These are phyloP conservation scores for Hemileccinum rubropunctum DNA, from an alignment of 768 basidiomycete species.

Conservation along the genomic window DNA sequence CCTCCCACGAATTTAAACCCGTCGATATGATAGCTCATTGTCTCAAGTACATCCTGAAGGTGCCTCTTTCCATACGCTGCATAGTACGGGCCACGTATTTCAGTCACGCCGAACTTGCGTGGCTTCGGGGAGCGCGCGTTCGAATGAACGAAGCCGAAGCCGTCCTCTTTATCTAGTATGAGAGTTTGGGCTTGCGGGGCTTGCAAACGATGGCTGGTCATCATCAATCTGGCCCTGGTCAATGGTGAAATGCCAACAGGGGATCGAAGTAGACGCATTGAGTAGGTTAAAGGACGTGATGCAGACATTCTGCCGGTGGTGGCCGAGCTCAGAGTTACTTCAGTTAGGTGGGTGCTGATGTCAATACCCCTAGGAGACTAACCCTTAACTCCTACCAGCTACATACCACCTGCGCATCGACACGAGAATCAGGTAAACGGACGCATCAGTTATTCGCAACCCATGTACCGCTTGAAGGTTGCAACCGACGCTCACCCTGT, in stretches of 20 bases:
- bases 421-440: too few species aligned
- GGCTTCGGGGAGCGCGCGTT: conserved; percentile 34
- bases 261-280: not conserved
- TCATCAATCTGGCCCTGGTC: not conserved
- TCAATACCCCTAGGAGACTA: too few species aligned
- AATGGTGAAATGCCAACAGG: not conserved
- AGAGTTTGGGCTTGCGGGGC: conserved; percentile 1
- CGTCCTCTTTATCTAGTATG: conserved; percentile 10
- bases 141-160: conserved; percentile 16
- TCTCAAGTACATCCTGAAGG: conserved; percentile 38
- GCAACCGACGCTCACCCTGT: too few species aligned
- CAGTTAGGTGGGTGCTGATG: too few species aligned
- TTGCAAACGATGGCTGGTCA: not conserved
- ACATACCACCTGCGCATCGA: too few species aligned
- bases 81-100: conserved; percentile 47
- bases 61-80: conserved; percentile 40
- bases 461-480: too few species aligned
- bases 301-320: not conserved
- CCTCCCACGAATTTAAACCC: conserved; percentile 47
- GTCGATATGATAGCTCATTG: conserved; percentile 44
- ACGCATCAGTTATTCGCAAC: too few species aligned
- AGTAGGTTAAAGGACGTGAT: not conserved
- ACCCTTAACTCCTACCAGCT: too few species aligned
- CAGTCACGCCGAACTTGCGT: conserved; percentile 37
- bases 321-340: too few species aligned